Conservation (phyloP, 163 green algal genomes). For the Chlorella variabilis region DNA sequence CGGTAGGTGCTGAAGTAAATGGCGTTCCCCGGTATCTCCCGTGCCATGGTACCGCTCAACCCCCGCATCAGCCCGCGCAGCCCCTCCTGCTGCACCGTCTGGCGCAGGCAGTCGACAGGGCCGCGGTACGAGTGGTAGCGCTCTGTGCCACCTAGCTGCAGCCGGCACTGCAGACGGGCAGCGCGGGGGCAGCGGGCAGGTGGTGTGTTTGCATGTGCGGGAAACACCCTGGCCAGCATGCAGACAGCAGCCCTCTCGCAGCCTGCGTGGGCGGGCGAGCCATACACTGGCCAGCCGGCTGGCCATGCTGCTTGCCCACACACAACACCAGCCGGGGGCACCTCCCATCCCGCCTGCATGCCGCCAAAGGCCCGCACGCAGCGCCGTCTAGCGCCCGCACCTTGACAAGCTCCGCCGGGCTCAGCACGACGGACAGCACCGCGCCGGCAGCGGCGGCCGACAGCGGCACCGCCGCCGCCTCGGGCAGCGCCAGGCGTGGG, state of each 20-base stretch:
- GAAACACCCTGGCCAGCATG: no score
- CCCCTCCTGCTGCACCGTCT: slow-evolving; percentile 69
- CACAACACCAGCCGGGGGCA: no score
- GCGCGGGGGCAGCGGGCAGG: neutral
- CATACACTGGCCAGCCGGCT: no score
- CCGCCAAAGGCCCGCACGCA: no score
- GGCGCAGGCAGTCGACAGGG: slow-evolving; percentile 62
- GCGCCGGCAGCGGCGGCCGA: slow-evolving; percentile 72
- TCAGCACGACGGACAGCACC: slow-evolving; percentile 76
- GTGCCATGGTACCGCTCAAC: slow-evolving; percentile 70
- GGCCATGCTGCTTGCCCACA: no score
- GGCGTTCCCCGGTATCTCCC: slow-evolving; percentile 82
- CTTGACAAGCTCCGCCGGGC: slow-evolving; percentile 89
- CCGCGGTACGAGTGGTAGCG: slow-evolving; percentile 42
- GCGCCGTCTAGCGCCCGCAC: no score
- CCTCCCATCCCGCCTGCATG: no score
- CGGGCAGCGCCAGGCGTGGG: slow-evolving; percentile 18
- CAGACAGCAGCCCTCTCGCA: no score
- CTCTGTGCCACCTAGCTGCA: slow-evolving; percentile 63
- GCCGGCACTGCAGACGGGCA: slow-evolving; percentile 57
- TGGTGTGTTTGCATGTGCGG: no score
- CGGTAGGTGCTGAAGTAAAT: slow-evolving; percentile 60
- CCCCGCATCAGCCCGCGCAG: slow-evolving; percentile 73
- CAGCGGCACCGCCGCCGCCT: slow-evolving; percentile 28
- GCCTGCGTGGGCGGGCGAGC: no score